These are phyloP conservation scores for Melocanna baccifera DNA, from an alignment of 176 grass and related monocot species.

Conservation along the genomic window DNA sequence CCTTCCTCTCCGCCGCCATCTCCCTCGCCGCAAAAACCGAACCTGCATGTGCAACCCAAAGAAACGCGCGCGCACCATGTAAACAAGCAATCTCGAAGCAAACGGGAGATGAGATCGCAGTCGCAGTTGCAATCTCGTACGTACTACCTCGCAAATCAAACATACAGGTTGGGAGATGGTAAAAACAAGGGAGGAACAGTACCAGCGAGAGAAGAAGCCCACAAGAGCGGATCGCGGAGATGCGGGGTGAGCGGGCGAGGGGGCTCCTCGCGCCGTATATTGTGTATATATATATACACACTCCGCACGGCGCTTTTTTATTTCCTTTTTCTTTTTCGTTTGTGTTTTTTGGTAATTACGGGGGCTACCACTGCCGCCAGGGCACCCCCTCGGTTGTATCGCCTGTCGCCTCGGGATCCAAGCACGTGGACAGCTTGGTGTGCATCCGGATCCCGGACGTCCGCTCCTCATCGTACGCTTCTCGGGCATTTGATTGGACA, in stretches of 20 bases:
- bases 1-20: conserved; percentile 49
- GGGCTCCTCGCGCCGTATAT: neutral
- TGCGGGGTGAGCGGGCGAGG: neutral
- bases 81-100: neutral
- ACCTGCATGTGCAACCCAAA: neutral
- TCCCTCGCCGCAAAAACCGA: neutral
- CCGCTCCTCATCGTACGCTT: neutral
- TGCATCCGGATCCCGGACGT: neutral
- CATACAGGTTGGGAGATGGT: neutral
- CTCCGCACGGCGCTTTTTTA: too few relatives aligned
- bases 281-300: too few relatives aligned
- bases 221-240: conserved; percentile 22
- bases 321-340: too few relatives aligned
- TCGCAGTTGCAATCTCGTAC: neutral
- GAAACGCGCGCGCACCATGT: neutral
- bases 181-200: too few relatives aligned
- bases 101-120: neutral
- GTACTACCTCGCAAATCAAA: neutral
- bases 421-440: neutral
- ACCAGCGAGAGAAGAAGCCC: neutral
- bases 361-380: neutral
- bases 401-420: neutral
- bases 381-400: conserved; percentile 32
- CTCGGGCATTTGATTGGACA: too few relatives aligned
- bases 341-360: neutral